Evolutionary conservation across 257 asterid species (phyloP), one percentile per base, ranked within the genome.

Genomic region (Ehretia macrophylla): DNA sequence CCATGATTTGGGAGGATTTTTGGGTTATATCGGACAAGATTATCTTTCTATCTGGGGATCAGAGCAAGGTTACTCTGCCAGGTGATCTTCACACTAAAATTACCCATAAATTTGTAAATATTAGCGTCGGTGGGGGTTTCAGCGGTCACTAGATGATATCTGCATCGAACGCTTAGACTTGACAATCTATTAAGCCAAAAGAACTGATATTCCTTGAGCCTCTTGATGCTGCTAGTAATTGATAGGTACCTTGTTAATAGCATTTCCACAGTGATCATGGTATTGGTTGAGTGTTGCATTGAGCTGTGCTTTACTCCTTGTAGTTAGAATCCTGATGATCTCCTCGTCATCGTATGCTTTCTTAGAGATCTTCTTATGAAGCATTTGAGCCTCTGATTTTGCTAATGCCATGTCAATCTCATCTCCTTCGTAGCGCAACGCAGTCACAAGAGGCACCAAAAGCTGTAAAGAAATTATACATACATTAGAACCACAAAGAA

Each of bases 271-370:
- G 0, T 63, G 82, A 74, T 88, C 75, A n/a, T 82, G 78, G 52
- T 85, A 88, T 32, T 84, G 88, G 74, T 92, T 88, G 55, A 88
- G 78, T 4, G 97, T 82, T 63, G 97, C 98, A 70, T 78, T 92
- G 57, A 92, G 83, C 73, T 92, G 98, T 11, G 95, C 82, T 77
- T 91, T 88, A 85, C 97, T 88, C 81, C 97, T 81, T 0, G 98
- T 88, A 0, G 95, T 59, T 16, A 91, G 56, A 56, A 91, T 85
- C 71, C 97, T 65, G 56, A 88, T 74, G 19, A 88, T 18, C 74
- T 88, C 94, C 17, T 92, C 95, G 51, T 88, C 85, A 45, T 52
- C 73, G 68, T 80, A 84, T 17, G 84, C 90, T 76, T 88, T 86
- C 39, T 65, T 82, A 11, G 71, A 61, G 59, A 91, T 88, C 83